Evolutionary conservation across 441 rosid species (phyloP).

Genomic region (Breynia disticha): DNA sequence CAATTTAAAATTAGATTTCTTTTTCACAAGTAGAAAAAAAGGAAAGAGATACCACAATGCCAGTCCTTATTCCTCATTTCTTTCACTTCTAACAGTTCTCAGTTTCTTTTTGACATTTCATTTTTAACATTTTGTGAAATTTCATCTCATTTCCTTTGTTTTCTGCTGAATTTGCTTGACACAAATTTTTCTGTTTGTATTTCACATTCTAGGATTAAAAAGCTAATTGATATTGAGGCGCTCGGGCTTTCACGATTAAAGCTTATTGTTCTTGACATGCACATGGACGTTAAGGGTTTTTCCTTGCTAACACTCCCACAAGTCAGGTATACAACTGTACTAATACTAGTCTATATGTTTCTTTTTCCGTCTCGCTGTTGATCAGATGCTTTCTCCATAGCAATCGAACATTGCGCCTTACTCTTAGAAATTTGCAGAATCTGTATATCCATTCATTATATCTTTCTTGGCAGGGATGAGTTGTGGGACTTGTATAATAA

Average conservation of each 20-base stretch:
- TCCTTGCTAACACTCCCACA: conserved; percentile 76
- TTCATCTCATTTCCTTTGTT: too few relatives aligned
- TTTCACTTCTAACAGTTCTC: background rate
- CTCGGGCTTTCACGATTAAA: conserved; percentile 61
- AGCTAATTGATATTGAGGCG: conserved; percentile 67
- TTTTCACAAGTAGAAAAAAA: background rate
- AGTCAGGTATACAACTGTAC: conserved; percentile 44
- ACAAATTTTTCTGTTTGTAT: background rate
- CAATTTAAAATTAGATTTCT: background rate
- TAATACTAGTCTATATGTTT: background rate
- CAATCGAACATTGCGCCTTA: background rate
- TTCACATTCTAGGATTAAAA: conserved; percentile 53
- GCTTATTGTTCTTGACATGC: conserved; percentile 53
- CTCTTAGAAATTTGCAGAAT: background rate
- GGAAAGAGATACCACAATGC: background rate
- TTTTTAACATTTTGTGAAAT: too few relatives aligned
- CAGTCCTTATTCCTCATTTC: background rate
- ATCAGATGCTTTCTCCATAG: background rate
- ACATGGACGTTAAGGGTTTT: conserved; percentile 66
- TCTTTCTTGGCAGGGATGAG: conserved; percentile 47
- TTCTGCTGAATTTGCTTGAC: background rate
- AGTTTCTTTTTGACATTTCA: too few relatives aligned
- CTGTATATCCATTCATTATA: background rate
- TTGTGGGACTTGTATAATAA: conserved; percentile 78
- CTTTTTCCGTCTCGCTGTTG: background rate